phyloP scores from a whole-genome alignment of 2,329 filamentous ascomycete genomes.

The Furcasterigmium furcatum region DNA sequence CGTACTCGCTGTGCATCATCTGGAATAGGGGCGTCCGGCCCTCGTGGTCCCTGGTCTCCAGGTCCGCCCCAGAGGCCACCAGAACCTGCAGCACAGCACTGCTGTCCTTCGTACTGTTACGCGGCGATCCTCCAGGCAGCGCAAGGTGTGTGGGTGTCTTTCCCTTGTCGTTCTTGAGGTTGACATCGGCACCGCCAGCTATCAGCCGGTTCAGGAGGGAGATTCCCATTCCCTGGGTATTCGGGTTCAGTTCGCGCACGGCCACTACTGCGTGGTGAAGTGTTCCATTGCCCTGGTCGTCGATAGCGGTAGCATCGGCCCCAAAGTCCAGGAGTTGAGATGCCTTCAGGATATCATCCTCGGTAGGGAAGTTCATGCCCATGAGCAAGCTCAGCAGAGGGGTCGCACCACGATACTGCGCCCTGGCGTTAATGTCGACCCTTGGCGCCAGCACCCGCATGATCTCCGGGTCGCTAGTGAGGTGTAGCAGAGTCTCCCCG shows the following conservation, averaged over 20 bases:
- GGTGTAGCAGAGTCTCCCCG: slow-evolving; percentile 3
- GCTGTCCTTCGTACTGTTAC: not conserved
- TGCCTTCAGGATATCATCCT: not conserved
- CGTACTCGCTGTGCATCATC: not conserved
- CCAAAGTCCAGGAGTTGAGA: slow-evolving; percentile 7
- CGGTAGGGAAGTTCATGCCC: too few species aligned
- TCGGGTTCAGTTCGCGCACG: not conserved
- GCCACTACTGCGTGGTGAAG: slow-evolving; percentile 6
- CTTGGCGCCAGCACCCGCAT: not conserved
- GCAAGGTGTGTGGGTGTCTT: slow-evolving; percentile 11
- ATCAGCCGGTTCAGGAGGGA: slow-evolving; percentile 4
- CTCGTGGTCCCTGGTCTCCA: slow-evolving; percentile 10
- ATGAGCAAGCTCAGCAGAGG: not conserved
- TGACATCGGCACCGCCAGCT: slow-evolving; percentile 16
- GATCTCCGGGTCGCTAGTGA: not conserved
- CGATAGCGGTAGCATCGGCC: slow-evolving; percentile 11
- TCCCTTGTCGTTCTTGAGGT: slow-evolving; percentile 12
- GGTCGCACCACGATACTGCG: not conserved
- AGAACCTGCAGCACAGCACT: slow-evolving; percentile 1
- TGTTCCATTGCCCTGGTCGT: slow-evolving; percentile 15
- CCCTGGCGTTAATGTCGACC: not conserved
- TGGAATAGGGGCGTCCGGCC: slow-evolving; percentile 11
- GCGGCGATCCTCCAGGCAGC: not conserved
- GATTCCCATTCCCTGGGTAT: not conserved
- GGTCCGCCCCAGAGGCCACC: slow-evolving; percentile 6